A percentile compares a stretch with the other conserved stretches of the same genome.
phyloP scores from a whole-genome alignment of 2,329 filamentous ascomycete genomes.

The Botryosphaeria dothidea region DNA sequence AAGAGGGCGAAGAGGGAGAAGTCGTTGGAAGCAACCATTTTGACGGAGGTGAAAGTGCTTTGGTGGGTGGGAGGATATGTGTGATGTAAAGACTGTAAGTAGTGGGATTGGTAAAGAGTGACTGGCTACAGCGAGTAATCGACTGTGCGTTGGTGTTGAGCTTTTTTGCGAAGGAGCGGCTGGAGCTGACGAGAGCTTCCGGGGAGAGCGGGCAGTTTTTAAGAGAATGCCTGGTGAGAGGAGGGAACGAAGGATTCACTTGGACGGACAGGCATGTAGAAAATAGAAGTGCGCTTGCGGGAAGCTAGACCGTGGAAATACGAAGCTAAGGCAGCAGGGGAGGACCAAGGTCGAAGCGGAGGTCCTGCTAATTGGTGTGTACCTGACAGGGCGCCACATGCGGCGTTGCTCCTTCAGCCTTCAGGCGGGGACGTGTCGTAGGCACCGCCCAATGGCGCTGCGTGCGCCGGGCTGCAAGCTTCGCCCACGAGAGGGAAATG shows the following conservation, averaged over 20 bases:
- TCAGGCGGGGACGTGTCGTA: background rate
- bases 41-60: constrained; percentile 22
- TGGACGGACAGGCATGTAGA: background rate
- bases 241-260: background rate
- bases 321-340: constrained; percentile 1
- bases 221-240: background rate
- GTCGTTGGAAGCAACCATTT: constrained; percentile 36
- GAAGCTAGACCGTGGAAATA: constrained; percentile 2
- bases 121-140: constrained; percentile 17
- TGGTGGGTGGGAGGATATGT: constrained; percentile 21
- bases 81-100: background rate
- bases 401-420: constrained; percentile 7
- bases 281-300: constrained; percentile 16
- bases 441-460: background rate
- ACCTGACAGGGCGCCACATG: constrained; percentile 2
- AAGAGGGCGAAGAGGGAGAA: constrained; percentile 51
- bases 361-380: background rate
- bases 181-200: constrained; percentile 2
- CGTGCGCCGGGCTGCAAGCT: background rate
- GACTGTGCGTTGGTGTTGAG: background rate
- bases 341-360: background rate
- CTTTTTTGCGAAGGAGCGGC: constrained; percentile 9
- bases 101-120: constrained; percentile 23
- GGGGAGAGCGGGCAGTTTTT: background rate
- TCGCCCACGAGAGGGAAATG: constrained; percentile 8